Base-by-base conservation (phyloP, 371 early-diverging fungal genomes). In the Actinomortierella ambigua region DNA sequence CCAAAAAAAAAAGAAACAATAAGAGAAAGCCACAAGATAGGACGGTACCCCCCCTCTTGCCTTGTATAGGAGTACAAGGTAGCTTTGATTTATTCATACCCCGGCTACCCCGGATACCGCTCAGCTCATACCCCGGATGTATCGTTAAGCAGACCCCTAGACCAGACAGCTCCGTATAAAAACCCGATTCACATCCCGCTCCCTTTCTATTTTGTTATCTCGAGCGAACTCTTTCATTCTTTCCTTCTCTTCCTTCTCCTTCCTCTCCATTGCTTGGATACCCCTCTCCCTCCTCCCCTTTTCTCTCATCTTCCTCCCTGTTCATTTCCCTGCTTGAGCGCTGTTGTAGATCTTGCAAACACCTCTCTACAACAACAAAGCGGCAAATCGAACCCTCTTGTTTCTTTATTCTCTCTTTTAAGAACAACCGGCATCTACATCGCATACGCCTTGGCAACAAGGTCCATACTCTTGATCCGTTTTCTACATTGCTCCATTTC, bases 241-340 rank as follows among this genome's bases (percentile, higher is more conserved):
- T 23, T 26, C 50, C 41, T 22, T 29, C 39, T 48, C 24, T 27
- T 39, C 51, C 23, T 46, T 26, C 17, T 59, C 59, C 39, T 41
- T 22, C 28, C n/a, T n/a, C n/a, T n/a, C n/a, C n/a, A n/a, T n/a
- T n/a, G 34, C 34, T 34, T 34, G 34, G 34, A 34, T 34, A 23
- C n/a, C 51, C 18, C 22, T 53, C 27, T 51, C 40, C 22, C 22
- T 18, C 26, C 23, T 17, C 56, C 54, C 57, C 53, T 61, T 58
- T 65, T 54, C 53, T 59, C 20, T 57, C 46, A 56, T 61, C 49
- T 50, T 61, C 59, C 53, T 53, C 59, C 57, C 29, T 24, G 8
- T 26, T 20, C 26, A 18, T 23, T 17, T 28, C 3, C 28, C 28
- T 41, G 9, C 24, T 20, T 26, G 34, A 28, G 20, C 26, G 29